Evolutionary conservation across 2,329 filamentous ascomycete species (phyloP).

Genomic region (Pseudogymnoascus sp.): DNA sequence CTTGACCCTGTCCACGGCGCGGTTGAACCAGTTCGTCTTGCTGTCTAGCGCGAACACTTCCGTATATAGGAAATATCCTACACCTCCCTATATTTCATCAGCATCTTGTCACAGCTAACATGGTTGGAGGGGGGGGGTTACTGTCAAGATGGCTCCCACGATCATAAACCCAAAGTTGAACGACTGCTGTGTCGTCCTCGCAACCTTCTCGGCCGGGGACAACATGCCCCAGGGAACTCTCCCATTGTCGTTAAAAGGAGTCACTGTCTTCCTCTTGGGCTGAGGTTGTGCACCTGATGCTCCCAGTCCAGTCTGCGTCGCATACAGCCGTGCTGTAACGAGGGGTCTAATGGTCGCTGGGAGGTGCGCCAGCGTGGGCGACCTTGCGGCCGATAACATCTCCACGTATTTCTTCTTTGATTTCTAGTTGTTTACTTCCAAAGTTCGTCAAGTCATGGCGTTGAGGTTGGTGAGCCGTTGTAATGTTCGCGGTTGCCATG

Average conservation of each 20-base stretch:
- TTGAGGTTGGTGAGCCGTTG: constrained; percentile 1
- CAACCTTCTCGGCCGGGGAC: constrained; percentile 66
- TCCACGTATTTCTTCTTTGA: not conserved
- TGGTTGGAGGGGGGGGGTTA: constrained; percentile 29
- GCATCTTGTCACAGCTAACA: constrained; percentile 8
- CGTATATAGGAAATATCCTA: constrained; percentile 67
- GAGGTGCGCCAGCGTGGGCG: constrained; percentile 29
- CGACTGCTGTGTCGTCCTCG: constrained; percentile 78
- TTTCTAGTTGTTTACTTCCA: not conserved
- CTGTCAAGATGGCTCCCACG: constrained; percentile 66
- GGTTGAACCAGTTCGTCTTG: constrained; percentile 82
- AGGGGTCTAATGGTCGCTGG: constrained; percentile 32
- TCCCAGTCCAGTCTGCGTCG: constrained; percentile 43
- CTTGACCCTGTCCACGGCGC: constrained; percentile 71
- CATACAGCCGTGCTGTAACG: constrained; percentile 42
- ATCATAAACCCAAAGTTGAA: constrained; percentile 78
- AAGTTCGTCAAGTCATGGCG: constrained; percentile 4
- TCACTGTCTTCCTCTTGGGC: constrained; percentile 59
- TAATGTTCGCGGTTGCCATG: not conserved
- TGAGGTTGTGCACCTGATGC: constrained; percentile 24
- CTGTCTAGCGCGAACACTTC: constrained; percentile 81
- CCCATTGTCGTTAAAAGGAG: constrained; percentile 79
- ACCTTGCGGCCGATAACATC: constrained; percentile 19
- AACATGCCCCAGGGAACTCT: constrained; percentile 72
- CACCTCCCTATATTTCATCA: constrained; percentile 49